Evolutionary conservation across 1,284 basidiomycete species (phyloP).

Genomic region (Ustilago hordei): DNA sequence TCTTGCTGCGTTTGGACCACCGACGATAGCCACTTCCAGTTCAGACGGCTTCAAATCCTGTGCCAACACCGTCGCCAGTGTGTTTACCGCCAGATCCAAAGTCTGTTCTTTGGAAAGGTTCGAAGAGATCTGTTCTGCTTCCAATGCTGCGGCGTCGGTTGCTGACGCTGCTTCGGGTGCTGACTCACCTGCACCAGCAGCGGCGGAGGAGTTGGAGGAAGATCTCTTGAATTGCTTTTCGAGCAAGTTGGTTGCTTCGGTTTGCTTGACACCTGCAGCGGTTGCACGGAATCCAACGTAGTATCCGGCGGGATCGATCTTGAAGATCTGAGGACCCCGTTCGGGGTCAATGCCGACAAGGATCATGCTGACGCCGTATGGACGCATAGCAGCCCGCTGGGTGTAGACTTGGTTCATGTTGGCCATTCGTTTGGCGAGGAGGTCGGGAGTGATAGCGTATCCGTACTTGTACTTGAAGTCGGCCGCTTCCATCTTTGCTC

Average conservation of each 20-base stretch:
- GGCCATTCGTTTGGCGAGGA: conserved; percentile 90
- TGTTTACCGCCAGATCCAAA: conserved; percentile 88
- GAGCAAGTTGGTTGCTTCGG: conserved; percentile 94
- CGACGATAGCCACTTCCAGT: conserved; percentile 73
- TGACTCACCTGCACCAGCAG: conserved; percentile 1
- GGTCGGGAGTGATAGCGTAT: conserved; percentile 96
- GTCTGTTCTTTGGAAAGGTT: conserved; percentile 59
- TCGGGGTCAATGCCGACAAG: conserved; percentile 93
- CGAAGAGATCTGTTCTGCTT: conserved; percentile 50
- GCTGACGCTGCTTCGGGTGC: conserved; percentile 20
- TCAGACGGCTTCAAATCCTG: conserved; percentile 87
- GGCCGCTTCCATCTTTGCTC: conserved; percentile 90
- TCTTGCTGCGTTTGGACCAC: conserved; percentile 53
- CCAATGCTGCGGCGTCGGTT: conserved; percentile 55
- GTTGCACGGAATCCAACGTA: conserved; percentile 99
- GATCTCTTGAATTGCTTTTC: conserved; percentile 99
- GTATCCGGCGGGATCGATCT: conserved; percentile 97
- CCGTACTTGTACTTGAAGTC: conserved; percentile 95
- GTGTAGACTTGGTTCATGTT: conserved; percentile 99
- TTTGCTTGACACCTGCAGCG: conserved; percentile 95
- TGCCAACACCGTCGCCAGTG: conserved; percentile 89
- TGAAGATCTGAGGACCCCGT: conserved; percentile 88
- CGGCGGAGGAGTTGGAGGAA: conserved; percentile 20
- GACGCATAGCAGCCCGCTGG: conserved; percentile 95
- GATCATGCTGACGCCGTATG: conserved; percentile 96